Evolutionary conservation across 352 stramenopile species (phyloP).

Genomic region (Globisporangium iwayamae): DNA sequence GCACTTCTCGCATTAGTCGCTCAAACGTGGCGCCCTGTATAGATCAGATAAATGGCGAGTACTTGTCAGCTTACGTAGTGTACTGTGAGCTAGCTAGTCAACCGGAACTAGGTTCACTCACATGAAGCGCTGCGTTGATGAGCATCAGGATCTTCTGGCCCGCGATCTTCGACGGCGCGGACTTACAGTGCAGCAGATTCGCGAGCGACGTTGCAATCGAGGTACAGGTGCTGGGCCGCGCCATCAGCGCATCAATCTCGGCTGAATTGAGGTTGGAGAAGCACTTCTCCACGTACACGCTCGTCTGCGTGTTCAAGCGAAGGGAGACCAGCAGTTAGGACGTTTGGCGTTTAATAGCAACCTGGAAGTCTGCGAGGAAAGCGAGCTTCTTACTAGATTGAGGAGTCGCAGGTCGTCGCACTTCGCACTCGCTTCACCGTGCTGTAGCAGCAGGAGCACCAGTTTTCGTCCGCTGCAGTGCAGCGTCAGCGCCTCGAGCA

Average conservation of each 20-base stretch:
- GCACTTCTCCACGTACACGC: slow-evolving; percentile 62
- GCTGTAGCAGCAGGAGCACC: slow-evolving; percentile 31
- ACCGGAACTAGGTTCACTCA: slow-evolving; percentile 9
- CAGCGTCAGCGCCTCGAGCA: slow-evolving; percentile 46
- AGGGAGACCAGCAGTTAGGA: not conserved
- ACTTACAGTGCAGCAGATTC: slow-evolving; percentile 36
- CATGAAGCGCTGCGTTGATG: slow-evolving; percentile 37
- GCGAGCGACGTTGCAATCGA: slow-evolving; percentile 27
- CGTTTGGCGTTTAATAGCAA: not conserved
- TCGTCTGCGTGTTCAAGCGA: slow-evolving; percentile 25
- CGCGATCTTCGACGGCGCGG: slow-evolving; percentile 39
- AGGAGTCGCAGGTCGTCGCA: slow-evolving; percentile 41
- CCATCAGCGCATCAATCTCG: slow-evolving; percentile 26
- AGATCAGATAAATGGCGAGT: not conserved
- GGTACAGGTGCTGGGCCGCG: slow-evolving; percentile 14
- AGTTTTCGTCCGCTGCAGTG: slow-evolving; percentile 50
- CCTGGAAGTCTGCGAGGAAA: not conserved
- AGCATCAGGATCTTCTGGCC: slow-evolving; percentile 37
- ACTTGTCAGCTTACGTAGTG: not conserved
- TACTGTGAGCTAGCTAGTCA: not conserved
- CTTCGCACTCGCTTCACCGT: slow-evolving; percentile 22
- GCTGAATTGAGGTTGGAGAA: slow-evolving; percentile 31
- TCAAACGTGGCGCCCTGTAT: slow-evolving; percentile 6
- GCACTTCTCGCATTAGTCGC: slow-evolving; percentile 6
- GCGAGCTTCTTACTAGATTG: slow-evolving; percentile 35